A percentile compares a stretch with the other conserved stretches of the same genome.
Conservation (phyloP, 2,329 filamentous ascomycete species). For the Hymenotorrendiella dingleyae region DNA sequence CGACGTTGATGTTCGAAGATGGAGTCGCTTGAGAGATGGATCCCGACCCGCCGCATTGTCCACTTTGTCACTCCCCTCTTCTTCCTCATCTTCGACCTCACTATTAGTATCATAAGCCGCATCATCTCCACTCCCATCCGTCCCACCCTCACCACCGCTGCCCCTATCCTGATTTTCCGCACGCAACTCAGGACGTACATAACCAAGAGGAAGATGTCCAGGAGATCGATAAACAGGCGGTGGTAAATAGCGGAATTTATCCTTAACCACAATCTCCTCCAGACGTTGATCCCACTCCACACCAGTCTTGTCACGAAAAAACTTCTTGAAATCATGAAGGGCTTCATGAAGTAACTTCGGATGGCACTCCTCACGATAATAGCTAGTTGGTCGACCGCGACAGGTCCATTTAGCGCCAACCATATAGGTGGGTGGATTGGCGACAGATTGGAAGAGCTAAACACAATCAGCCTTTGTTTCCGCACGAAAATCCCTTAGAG, state of each 20-base stretch:
- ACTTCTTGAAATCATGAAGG: conserved; percentile 45
- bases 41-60: too few species aligned
- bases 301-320: conserved; percentile 54
- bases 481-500: background rate
- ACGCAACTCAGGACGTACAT: conserved; percentile 14
- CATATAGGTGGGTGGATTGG: conserved; percentile 53
- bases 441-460: conserved; percentile 65
- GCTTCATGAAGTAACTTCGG: conserved; percentile 40
- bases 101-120: too few species aligned
- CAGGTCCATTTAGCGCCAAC: conserved; percentile 46
- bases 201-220: conserved; percentile 8
- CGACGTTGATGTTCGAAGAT: too few species aligned
- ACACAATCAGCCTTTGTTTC: conserved; percentile 3
- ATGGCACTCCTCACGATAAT: conserved; percentile 34
- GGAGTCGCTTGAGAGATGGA: too few species aligned
- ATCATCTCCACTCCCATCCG: too few species aligned
- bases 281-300: conserved; percentile 52
- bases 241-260: conserved; percentile 6
- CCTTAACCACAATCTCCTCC: conserved; percentile 9
- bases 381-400: conserved; percentile 26
- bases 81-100: too few species aligned
- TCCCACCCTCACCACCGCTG: background rate
- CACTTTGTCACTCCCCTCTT: too few species aligned
- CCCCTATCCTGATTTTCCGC: background rate
- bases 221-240: conserved; percentile 9